Base-by-base conservation (phyloP, 2,329 filamentous ascomycete genomes). In the Calonectria hongkongensis region DNA sequence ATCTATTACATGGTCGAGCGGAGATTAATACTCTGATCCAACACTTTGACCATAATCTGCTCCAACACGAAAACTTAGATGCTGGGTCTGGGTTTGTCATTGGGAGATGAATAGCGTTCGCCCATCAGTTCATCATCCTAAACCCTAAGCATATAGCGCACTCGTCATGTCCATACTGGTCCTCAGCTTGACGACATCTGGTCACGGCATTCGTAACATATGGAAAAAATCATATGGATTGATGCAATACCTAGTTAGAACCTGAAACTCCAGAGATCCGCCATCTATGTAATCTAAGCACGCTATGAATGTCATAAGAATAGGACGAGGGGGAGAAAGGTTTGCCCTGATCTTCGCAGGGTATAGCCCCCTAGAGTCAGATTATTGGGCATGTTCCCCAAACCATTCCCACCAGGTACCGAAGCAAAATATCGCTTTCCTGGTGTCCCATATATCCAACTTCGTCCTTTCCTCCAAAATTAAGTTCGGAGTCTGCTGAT, bases 371-470 rank as follows among this genome's bases (percentile, higher is more conserved):
- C 63, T n/a, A 47, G 43, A 70, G 56, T 60, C 66, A 47, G 56
- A 51, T 25, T 41, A 15, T 47, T 65, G 48, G 63, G 33, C n/a
- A 33, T 27, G 25, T 62, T 47, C 54, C 27, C 21, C 39, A 48
- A 47, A 15, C 21, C 39, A 50, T 51, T 66, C 39, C 62, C 21
- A 4, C 10, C 9, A 33, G 36, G 48, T 50, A 69, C 66, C 67
- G 51, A 36, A 67, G 30, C 70, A 70, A 67, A 33, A 74, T 47
- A 25, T n/a, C 70, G 66, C 45, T 54, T 30, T 70, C 74, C 72
- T 72, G 48, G 47, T n/a, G 70, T 71, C 28, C 70, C 60, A 51
- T 28, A 58, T 66, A 78, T 78, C 70, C 75, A 78, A 76, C 62
- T 73, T 74, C 75, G 73, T n/a, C 33, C 71, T 9, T 69, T 58